Conservation (phyloP, 371 early-diverging fungal genomes). For the Lichtheimia ornata region DNA sequence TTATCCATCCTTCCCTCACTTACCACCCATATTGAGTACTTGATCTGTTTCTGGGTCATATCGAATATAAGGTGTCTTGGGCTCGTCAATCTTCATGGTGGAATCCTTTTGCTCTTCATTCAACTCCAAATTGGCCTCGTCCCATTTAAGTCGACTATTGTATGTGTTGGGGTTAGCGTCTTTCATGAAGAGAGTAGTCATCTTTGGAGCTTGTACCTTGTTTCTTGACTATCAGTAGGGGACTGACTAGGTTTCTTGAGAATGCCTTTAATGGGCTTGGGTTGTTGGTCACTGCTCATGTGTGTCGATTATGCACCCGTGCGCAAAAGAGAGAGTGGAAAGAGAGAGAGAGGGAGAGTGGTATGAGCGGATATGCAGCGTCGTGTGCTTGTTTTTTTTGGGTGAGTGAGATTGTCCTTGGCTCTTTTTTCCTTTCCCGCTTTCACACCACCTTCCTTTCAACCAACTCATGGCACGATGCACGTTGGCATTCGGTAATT, state of each 20-base stretch:
- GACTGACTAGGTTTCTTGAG: constrained; percentile 41
- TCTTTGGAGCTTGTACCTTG: constrained; percentile 5
- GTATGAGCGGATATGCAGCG: not conserved
- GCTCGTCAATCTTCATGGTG: constrained; percentile 96
- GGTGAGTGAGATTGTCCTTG: not conserved
- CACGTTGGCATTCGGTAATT: not conserved
- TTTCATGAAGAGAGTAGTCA: not conserved
- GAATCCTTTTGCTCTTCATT: constrained; percentile 90
- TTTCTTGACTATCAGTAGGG: constrained; percentile 3
- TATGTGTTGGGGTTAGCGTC: not conserved
- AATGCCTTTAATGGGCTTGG: constrained; percentile 55
- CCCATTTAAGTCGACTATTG: constrained; percentile 77
- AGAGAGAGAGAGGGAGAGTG: not conserved
- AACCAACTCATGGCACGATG: not conserved
- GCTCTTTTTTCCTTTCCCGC: constrained; percentile 4
- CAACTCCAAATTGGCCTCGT: constrained; percentile 89
- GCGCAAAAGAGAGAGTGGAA: not conserved
- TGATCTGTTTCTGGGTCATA: constrained; percentile 84
- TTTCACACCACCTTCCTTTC: not conserved
- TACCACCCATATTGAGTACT: constrained; percentile 55
- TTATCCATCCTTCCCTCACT: not conserved
- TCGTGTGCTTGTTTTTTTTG: not conserved
- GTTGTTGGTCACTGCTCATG: constrained; percentile 34
- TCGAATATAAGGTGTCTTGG: constrained; percentile 94
- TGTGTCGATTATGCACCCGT: constrained; percentile 8